Evolutionary conservation across 495 filamentous ascomycete species (phyloP).

Genomic region (Clohesyomyces aquaticus): DNA sequence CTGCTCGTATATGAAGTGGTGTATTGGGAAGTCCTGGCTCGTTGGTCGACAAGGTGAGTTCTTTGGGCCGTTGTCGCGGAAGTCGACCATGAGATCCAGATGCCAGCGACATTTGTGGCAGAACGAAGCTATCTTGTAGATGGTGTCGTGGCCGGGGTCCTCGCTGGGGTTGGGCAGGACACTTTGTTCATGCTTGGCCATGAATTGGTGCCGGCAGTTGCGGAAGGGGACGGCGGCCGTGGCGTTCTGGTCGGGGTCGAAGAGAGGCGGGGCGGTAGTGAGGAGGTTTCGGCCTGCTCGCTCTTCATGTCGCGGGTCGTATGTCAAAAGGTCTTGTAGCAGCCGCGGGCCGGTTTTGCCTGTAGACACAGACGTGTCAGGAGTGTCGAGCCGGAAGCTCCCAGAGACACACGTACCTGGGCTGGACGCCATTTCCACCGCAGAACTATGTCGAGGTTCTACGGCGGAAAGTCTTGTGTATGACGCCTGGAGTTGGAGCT

Average conservation of each 20-base stretch:
- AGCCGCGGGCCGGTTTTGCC: conserved; percentile 68
- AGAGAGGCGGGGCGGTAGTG: conserved; percentile 56
- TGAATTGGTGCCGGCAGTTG: conserved; percentile 61
- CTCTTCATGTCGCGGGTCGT: conserved; percentile 58
- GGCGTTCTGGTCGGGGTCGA: conserved; percentile 38
- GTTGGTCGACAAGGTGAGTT: conserved; percentile 41
- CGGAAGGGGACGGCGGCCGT: conserved; percentile 34
- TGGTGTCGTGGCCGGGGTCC: conserved; percentile 46
- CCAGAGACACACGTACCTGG: conserved; percentile 17
- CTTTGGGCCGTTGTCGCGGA: conserved; percentile 21
- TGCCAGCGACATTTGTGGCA: conserved; percentile 50
- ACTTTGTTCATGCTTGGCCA: conserved; percentile 58
- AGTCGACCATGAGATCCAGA: conserved; percentile 48
- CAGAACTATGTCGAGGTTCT: conserved; percentile 1
- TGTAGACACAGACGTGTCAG: conserved; percentile 27
- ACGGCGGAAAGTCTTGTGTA: not conserved
- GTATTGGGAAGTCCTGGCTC: conserved; percentile 44
- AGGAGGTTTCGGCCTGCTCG: conserved; percentile 58
- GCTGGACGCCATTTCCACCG: conserved; percentile 30
- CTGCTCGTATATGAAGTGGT: conserved; percentile 45
- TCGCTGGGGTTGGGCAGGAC: conserved; percentile 50
- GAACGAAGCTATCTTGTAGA: conserved; percentile 58
- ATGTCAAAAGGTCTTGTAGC: conserved; percentile 59
- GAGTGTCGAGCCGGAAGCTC: not conserved
- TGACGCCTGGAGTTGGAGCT: not conserved